Evolutionary conservation across 2,329 filamentous ascomycete species (phyloP).

Genomic region (Stachybotrys elegans): DNA sequence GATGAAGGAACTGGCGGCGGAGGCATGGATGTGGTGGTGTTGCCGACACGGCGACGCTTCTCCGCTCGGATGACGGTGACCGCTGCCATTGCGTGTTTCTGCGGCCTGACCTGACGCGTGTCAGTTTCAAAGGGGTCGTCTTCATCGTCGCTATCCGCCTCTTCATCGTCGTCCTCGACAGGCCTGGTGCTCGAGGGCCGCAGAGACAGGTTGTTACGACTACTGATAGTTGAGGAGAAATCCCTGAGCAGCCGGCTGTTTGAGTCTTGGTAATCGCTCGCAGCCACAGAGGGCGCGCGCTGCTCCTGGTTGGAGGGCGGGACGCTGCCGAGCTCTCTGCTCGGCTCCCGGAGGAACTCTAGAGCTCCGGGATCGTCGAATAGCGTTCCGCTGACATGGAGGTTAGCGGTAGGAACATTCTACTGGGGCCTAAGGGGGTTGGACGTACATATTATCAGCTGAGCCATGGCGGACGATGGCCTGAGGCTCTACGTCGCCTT

Average conservation of each 20-base stretch:
- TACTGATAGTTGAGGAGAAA: neutral
- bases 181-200: too few species aligned
- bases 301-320: constrained; percentile 17
- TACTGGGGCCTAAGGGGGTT: neutral
- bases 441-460: neutral
- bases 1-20: neutral
- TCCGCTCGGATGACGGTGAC: too few species aligned
- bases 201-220: too few species aligned
- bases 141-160: constrained; percentile 15
- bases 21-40: constrained; percentile 5
- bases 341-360: constrained; percentile 10
- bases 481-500: constrained; percentile 18
- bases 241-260: constrained; percentile 13
- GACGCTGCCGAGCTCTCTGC: constrained; percentile 1
- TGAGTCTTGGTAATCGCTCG: constrained; percentile 15
- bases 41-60: constrained; percentile 8
- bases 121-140: constrained; percentile 24
- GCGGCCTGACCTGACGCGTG: constrained; percentile 17
- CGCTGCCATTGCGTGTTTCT: too few species aligned
- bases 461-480: constrained; percentile 15
- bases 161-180: constrained; percentile 2
- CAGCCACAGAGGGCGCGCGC: constrained; percentile 9
- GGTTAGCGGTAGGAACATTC: neutral
- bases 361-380: constrained; percentile 14
- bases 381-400: constrained; percentile 14